Evolutionary conservation across 768 basidiomycete genomes (phyloP), one percentile per base, ranked within the genome.

Genomic region (Kwoniella sp.): DNA sequence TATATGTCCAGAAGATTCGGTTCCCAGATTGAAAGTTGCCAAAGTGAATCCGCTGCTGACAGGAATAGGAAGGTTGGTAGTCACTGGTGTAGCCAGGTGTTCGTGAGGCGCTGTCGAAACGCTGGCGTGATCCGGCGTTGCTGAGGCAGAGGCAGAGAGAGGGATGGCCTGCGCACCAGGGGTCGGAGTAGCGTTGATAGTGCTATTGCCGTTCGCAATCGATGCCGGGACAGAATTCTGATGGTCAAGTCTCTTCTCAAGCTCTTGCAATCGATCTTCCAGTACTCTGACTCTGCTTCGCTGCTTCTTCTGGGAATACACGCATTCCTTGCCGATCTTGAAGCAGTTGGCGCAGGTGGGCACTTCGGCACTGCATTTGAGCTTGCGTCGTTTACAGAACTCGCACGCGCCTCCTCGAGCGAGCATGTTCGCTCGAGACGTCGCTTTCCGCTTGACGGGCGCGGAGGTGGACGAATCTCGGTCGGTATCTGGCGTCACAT

Each of bases 321-420:
- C 65, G 52, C 76, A 77, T 29, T 66, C 62, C 58, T 55, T 68
- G 3, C 66, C 67, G 12, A 61, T 55, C 17, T 68, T 66, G 5
- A 56, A 15, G 37, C 76, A 75, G 13, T 66, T 69, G 0, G 61
- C 53, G 55, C 75, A 77, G 8, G 57, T 56, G 0, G 75, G 75
- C 29, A 58, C 31, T 51, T 77, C 75, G 31, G 75, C 75, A 8
- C 73, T 65, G 61, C 75, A 77, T 53, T 73, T 77, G 15, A 77
- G 30, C 55, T 74, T 77, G 12, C 75, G 58, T 37, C 62, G 55
- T 37, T 77, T 77, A 51, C 75, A 77, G 41, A 71, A 77, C 30
- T 77, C 75, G 57, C 75, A 77, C 4, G 75, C 75, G n/a, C 67
- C 75, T 4, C 75, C 75, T 58, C 75, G 59, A n/a, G 73, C 63